Conservation (phyloP, 306 rosid genomes). For the Vigna mungo region DNA sequence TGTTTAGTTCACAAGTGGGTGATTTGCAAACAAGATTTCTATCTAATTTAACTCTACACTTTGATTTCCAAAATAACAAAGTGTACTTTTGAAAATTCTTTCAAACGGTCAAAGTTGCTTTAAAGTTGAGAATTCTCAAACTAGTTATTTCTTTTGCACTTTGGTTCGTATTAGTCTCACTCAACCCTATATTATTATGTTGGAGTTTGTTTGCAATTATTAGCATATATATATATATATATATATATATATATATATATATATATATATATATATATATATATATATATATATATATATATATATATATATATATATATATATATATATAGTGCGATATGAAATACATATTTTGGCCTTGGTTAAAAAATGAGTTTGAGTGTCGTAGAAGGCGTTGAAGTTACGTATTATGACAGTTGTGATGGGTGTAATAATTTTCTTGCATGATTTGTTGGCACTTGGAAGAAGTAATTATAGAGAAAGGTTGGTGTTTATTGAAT, state of each 20-base stretch:
- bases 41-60: no score
- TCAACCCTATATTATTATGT: background rate
- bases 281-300: background rate
- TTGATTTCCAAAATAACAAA: no score
- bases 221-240: background rate
- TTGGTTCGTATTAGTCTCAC: background rate
- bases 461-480: constrained; percentile 35
- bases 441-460: constrained; percentile 33
- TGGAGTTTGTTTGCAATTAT: background rate
- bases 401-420: constrained; percentile 16
- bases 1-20: background rate
- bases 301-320: background rate
- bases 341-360: background rate
- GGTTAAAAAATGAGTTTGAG: background rate
- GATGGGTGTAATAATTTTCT: constrained; percentile 41
- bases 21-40: background rate
- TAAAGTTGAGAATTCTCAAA: background rate
- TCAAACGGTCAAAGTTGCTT: background rate
- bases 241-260: background rate
- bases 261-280: background rate
- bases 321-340: background rate
- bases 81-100: background rate
- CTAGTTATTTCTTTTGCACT: background rate
- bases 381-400: constrained; percentile 21
- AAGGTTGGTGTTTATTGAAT: constrained; percentile 36